Evolutionary conservation across 352 stramenopile species (phyloP), one percentile per base, ranked within the genome.

Genomic region (Plasmopara halstedii): DNA sequence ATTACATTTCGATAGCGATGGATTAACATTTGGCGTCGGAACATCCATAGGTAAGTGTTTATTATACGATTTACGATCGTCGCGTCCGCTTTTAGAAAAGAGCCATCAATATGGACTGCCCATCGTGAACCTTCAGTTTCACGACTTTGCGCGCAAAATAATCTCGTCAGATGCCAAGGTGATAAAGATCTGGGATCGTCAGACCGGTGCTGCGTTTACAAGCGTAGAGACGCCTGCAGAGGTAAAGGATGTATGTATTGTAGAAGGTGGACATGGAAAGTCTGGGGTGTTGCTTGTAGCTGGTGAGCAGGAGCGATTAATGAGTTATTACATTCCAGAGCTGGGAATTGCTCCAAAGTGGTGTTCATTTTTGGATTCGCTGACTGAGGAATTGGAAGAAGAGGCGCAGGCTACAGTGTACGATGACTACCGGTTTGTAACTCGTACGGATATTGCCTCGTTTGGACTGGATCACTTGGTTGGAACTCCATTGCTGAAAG

Each of bases 391-490:
- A 67, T 71, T 99, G 2, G 97, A 99, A 60, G 96, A 99, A 69
- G 83, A 95, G 46, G 79, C 92, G 50, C 83, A 90, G 46, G 72
- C 89, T 55, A 96, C 78, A 7, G 85, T 99, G 2, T 99, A 98
- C 67, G 95, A 99, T 50, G 97, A 99, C 71, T 99, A 98, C 74
- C 98, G 98, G 63, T 99, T 99, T 68, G 85, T 99, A 15, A 98
- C 94, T 19, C 73, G 85, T 9, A 62, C 94, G 10, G 95, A 99
- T 61, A 79, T 99, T 26, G 74, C 96, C 46, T 78, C 85, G 18
- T 90, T 99, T n/a, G 96, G 95, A 27, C 81, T 98, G n/a, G 83
- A 94, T 44, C 95, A 99, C 57, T 77, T 99, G 26, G 84, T 99
- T 35, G 97, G 97, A 32, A 99, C 95, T 29, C 89, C 95, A 13